Percentiles rank a stretch among this genome's conserved stretches.
phyloP scores from a whole-genome alignment of 1,139 yeast species.

The Yamadazyma pseudoaaseri region DNA sequence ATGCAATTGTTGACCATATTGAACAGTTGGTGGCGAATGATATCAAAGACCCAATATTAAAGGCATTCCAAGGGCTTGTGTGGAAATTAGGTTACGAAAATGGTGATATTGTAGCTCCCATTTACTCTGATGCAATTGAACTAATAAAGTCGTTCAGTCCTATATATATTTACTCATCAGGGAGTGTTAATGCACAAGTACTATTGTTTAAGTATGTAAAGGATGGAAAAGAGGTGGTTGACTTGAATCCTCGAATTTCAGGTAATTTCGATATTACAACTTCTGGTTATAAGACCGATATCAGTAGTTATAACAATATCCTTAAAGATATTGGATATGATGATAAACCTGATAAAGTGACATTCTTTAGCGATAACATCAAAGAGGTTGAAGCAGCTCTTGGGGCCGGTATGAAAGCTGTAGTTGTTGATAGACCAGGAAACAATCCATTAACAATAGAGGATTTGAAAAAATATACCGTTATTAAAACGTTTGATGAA shows the following conservation, averaged over 20 bases:
- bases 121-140: constrained; percentile 69
- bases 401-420: constrained; percentile 59
- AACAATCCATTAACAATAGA: constrained; percentile 52
- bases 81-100: constrained; percentile 79
- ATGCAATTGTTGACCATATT: constrained; percentile 36
- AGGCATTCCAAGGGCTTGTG: constrained; percentile 76
- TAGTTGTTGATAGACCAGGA: constrained; percentile 72
- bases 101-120: constrained; percentile 76
- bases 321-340: constrained; percentile 40
- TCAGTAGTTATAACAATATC: constrained; percentile 59
- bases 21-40: constrained; percentile 55
- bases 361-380: constrained; percentile 77
- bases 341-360: constrained; percentile 29
- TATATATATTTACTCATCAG: constrained; percentile 85
- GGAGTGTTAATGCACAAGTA: constrained; percentile 83
- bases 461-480: constrained; percentile 21
- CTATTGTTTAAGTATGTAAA: constrained; percentile 67
- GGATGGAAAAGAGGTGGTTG: constrained; percentile 22
- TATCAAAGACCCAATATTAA: constrained; percentile 74
- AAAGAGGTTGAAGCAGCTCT: constrained; percentile 71
- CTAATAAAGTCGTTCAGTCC: constrained; percentile 43
- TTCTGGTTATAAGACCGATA: constrained; percentile 69
- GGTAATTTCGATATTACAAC: constrained; percentile 87
- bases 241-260: constrained; percentile 51
- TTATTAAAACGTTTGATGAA: constrained; percentile 13